Percentiles rank a stretch among this genome's conserved stretches.
phyloP scores from a whole-genome alignment of 139 green algal species.

The Chlorella ohadii region DNA sequence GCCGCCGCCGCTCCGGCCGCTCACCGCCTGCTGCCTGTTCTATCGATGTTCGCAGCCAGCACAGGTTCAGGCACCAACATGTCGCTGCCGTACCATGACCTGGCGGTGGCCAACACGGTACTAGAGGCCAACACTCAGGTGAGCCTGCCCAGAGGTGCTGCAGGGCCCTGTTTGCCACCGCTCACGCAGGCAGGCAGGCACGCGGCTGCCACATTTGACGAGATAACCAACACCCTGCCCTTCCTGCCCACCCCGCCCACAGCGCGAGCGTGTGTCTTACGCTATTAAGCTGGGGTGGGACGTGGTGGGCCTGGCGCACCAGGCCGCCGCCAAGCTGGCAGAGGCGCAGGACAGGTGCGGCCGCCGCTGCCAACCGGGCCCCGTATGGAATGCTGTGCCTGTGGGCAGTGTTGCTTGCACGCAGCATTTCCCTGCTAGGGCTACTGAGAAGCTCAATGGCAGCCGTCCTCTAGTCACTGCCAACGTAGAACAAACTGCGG shows the following conservation, averaged over 20 bases:
- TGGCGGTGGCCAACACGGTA: conserved; percentile 19
- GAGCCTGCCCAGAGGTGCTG: no score
- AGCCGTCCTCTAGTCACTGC: no score
- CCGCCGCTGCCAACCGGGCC: no score
- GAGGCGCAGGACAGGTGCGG: conserved; percentile 50
- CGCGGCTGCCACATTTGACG: no score
- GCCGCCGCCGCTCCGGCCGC: not conserved
- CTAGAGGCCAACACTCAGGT: conserved; percentile 42
- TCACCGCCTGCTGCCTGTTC: not conserved
- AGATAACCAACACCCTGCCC: no score
- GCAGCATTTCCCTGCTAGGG: not conserved
- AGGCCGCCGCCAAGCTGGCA: conserved; percentile 35
- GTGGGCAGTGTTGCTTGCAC: no score
- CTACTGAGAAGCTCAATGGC: not conserved
- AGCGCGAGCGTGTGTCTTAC: conserved; percentile 46
- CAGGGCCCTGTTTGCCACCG: no score
- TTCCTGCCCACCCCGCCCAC: no score
- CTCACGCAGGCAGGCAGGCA: no score
- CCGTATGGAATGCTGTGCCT: not conserved
- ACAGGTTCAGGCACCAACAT: not conserved
- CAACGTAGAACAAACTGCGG: no score
- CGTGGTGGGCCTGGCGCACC: conserved; percentile 39
- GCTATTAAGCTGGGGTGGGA: conserved; percentile 50
- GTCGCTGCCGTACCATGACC: conserved; percentile 40
- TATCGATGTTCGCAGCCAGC: not conserved